Percentiles rank a stretch among this genome's conserved stretches.
These are phyloP conservation scores for Podospora anserina DNA, from an alignment of 495 filamentous ascomycete species.

Conservation along the genomic window DNA sequence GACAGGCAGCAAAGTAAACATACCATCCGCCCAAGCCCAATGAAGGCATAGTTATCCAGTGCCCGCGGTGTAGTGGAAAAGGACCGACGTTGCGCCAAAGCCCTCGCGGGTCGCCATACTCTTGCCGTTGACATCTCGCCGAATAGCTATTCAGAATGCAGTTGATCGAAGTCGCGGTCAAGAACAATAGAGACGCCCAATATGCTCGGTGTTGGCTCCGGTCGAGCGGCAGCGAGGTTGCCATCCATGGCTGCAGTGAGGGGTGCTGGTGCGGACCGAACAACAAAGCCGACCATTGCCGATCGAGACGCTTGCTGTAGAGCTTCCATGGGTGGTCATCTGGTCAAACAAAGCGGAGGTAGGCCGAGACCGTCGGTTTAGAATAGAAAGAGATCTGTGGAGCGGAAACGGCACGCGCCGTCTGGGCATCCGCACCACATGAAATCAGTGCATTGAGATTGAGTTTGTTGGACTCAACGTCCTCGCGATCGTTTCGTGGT, in stretches of 20 bases:
- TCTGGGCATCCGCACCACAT: neutral
- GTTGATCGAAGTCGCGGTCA: neutral
- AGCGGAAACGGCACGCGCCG: slow-evolving; percentile 14
- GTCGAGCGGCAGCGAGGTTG: slow-evolving; percentile 7
- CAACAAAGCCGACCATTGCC: slow-evolving; percentile 39
- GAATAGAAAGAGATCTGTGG: neutral
- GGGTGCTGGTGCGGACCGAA: slow-evolving; percentile 15
- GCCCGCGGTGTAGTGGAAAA: slow-evolving; percentile 57
- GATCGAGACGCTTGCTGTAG: slow-evolving; percentile 18
- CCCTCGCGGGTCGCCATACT: slow-evolving; percentile 28
- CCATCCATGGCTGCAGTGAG: neutral
- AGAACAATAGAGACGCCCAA: neutral
- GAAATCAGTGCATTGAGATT: neutral
- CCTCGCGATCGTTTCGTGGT: neutral
- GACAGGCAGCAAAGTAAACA: slow-evolving; percentile 20
- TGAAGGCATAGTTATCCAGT: slow-evolving; percentile 73
- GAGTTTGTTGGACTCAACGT: neutral
- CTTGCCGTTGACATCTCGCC: slow-evolving; percentile 36
- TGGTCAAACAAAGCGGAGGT: slow-evolving; percentile 8
- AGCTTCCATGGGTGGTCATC: slow-evolving; percentile 15
- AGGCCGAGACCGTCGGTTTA: neutral
- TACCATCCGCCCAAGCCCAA: slow-evolving; percentile 87
- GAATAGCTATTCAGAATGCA: slow-evolving; percentile 5
- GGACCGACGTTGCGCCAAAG: slow-evolving; percentile 35
- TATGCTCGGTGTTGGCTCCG: slow-evolving; percentile 6